Base-by-base conservation (phyloP, 352 stramenopile genomes). In the Pythium scleroteichum region DNA sequence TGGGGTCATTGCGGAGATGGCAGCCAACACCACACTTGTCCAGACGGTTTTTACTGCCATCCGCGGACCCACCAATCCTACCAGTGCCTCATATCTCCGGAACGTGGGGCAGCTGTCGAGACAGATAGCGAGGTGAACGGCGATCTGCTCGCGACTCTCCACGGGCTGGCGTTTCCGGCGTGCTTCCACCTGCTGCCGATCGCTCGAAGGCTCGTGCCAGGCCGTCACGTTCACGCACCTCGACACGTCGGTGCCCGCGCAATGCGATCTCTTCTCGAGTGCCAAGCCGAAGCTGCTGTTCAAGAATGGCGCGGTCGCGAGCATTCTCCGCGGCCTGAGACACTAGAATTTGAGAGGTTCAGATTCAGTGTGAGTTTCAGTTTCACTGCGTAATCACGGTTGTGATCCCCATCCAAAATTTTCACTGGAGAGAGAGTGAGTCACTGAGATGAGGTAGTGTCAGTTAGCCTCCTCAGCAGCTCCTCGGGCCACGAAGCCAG, bases 51-150 rank as follows among this genome's bases (percentile, higher is more conserved):
- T 23, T 79, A 75, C 66, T 79, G 72, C 51, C 72, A 79, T 50
- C 68, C 72, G 4, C 77, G 72, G 68, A 64, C 73, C 56, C 20
- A 56, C 0, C 41, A 46, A 26, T 64, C 68, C 51, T 76, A 78
- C 60, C 73, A 81, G 49, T 81, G 73, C 60, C 64, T 72, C n/a
- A 20, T 6, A 17, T n/a, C 14, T 22, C 44, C 44, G 12, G 44
- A 26, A 26, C 20, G 3, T 8, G 44, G 10, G 4, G 20, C 44
- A n/a, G 19, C 19, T 4, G 24, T 50, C 13, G 4, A 33, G 44
- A 29, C 44, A 32, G 44, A 50, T n/a, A 14, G 20, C 20, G 44
- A 50, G 44, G 22, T 50, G 20, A 8, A 33, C 9, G 44, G 44
- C 3, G 9, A 26, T n/a, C 20, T 6, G 9, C 44, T 50, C 20